Evolutionary conservation across 257 asterid species (phyloP), one percentile per base, ranked within the genome.

Genomic region (Salvia miltiorrhiza): DNA sequence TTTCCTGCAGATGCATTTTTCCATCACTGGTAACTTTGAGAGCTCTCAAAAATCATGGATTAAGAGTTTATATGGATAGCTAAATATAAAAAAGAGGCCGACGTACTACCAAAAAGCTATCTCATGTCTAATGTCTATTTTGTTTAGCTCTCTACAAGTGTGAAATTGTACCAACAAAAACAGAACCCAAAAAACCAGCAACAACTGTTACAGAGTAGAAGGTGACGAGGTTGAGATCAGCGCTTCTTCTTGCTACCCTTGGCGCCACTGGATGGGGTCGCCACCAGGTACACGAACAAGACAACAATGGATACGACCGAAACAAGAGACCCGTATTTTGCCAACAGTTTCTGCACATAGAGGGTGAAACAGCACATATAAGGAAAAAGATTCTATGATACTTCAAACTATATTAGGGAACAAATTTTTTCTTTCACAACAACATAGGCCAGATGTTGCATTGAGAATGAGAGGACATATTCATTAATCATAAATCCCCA

Each of bases 241-340:
- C 86, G 86, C 76, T 85, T 85, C 92, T 93, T 93, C 88, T 92
- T 92, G 95, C 91, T 84, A 39, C 82, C 84, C 77, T 87, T 90
- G 24, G 86, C 70, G 8, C 81, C 81, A 69, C 82, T 90, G 52
- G 96, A 90, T 65, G 97, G 97, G 63, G 84, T 85, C 32, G 90
- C 85, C 28, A 82, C 80, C 37, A 79, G 76, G 80, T 58, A 79
- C 55, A 82, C 68, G 12, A 79, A 93, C 86, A 87, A 56, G 33
- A 82, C 82, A 53, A 93, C 97, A 5, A 88, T 33, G 28, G 95
- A 73, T 64, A 86, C 41, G 65, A 90, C 95, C 28, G 98, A 90
- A 71, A 83, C 79, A 69, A 93, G 86, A 57, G 97, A 79, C 41
- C 98, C 98, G 21, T 93, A 93, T 80, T 90, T 90, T 52, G 89